A percentile compares a stretch with the other conserved stretches of the same genome.
phyloP scores from a whole-genome alignment of 495 filamentous ascomycete genomes.

The Lineolata rhizophorae region DNA sequence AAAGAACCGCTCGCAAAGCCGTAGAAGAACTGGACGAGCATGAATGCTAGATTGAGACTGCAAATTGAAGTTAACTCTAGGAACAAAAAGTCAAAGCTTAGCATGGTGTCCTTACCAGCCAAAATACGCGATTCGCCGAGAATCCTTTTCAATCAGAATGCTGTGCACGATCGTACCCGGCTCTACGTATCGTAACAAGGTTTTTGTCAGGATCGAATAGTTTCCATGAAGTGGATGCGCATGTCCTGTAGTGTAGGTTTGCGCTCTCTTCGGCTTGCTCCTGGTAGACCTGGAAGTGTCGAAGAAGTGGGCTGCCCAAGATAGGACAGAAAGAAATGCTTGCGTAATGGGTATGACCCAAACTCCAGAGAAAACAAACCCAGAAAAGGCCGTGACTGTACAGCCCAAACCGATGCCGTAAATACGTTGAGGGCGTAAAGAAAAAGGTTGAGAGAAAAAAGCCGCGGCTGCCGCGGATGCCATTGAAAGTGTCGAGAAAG shows the following conservation, averaged over 20 bases:
- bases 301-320: too few relatives aligned
- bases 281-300: too few relatives aligned
- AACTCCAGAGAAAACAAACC: background rate
- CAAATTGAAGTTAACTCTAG: conserved; percentile 3
- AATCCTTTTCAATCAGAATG: conserved; percentile 80
- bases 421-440: conserved; percentile 8
- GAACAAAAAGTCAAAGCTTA: background rate
- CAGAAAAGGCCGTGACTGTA: conserved; percentile 1
- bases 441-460: conserved; percentile 11
- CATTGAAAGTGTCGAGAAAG: conserved; percentile 10
- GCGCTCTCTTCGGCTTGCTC: too few relatives aligned
- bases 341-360: too few relatives aligned
- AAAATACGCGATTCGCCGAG: conserved; percentile 91
- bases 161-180: conserved; percentile 58
- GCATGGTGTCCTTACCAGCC: conserved; percentile 38
- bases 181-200: conserved; percentile 40
- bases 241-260: too few relatives aligned
- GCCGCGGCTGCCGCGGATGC: conserved; percentile 12
- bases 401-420: conserved; percentile 7
- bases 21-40: conserved; percentile 86
- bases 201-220: conserved; percentile 37
- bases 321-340: too few relatives aligned
- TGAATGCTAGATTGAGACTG: conserved; percentile 86
- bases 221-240: conserved; percentile 24
- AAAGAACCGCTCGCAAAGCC: conserved; percentile 82